Percentiles rank a stretch among this genome's conserved stretches.
Conservation (phyloP, 352 stramenopile genomes). For the Aphanomyces euteiches region DNA sequence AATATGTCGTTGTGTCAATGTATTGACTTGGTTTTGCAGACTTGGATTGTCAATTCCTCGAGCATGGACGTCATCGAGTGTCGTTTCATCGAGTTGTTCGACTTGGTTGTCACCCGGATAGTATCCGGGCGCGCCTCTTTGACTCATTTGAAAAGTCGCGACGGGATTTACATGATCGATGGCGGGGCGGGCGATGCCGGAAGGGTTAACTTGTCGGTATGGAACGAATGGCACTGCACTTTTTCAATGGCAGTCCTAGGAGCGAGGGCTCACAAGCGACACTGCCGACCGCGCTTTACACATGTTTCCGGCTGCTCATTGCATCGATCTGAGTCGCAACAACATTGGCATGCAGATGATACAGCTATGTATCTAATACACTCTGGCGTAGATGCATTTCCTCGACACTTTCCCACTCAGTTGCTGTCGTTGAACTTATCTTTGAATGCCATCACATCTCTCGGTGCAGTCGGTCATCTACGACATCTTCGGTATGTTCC, state of each 20-base stretch:
- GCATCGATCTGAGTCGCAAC: constrained; percentile 11
- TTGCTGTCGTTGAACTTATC: not conserved
- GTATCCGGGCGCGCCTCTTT: no score
- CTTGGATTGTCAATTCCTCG: no score
- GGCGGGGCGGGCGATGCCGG: not conserved
- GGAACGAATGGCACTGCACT: not conserved
- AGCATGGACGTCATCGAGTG: no score
- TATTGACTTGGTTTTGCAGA: no score
- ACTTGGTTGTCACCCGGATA: no score
- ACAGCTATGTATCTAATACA: not conserved
- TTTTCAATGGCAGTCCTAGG: not conserved
- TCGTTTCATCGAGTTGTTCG: no score
- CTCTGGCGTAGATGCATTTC: not conserved
- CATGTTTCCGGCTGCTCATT: not conserved
- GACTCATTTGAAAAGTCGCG: no score
- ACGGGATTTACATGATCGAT: not conserved
- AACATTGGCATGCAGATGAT: not conserved
- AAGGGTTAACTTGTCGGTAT: not conserved
- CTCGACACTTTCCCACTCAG: not conserved
- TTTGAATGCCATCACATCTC: not conserved
- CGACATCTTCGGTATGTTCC: not conserved
- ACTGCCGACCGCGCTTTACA: not conserved
- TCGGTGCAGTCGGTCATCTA: not conserved
- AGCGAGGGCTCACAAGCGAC: constrained; percentile 16
- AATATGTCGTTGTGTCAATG: no score